Conservation (phyloP, 1,284 basidiomycete species). For the Malassezia psittaci region DNA sequence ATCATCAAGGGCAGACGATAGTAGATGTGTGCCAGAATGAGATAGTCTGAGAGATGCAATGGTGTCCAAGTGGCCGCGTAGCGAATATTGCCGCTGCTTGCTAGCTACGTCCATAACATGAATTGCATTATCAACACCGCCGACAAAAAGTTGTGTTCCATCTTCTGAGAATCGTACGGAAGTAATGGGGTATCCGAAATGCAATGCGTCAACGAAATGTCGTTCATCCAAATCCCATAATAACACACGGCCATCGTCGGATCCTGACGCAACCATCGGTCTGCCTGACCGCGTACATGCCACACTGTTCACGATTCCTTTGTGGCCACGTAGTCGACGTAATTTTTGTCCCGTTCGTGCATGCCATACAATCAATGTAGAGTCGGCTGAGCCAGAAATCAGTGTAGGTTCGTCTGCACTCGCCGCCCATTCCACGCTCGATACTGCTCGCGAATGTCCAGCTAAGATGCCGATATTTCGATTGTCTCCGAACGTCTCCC, state of each 20-base stretch:
- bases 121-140: constrained; percentile 46
- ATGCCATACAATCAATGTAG: constrained; percentile 41
- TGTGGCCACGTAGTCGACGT: constrained; percentile 38
- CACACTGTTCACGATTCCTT: constrained; percentile 40
- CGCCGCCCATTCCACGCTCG: constrained; percentile 31
- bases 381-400: constrained; percentile 44
- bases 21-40: constrained; percentile 40
- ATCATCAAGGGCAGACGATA: constrained; percentile 39
- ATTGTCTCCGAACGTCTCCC: constrained; percentile 40
- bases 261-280: constrained; percentile 29
- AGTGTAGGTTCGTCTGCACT: constrained; percentile 19
- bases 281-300: constrained; percentile 29
- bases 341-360: constrained; percentile 30
- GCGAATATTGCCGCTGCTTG: constrained; percentile 27
- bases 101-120: constrained; percentile 34
- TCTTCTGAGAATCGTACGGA: constrained; percentile 43
- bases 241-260: constrained; percentile 42
- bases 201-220: constrained; percentile 31
- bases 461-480: constrained; percentile 38
- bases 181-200: constrained; percentile 45
- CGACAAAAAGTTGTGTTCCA: constrained; percentile 41
- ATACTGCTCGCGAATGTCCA: constrained; percentile 42
- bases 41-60: constrained; percentile 34
- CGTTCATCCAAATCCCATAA: constrained; percentile 39
- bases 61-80: constrained; percentile 36